Evolutionary conservation across 768 basidiomycete species (phyloP), one percentile per base, ranked within the genome.

Genomic region (Tremella yokohamensis): DNA sequence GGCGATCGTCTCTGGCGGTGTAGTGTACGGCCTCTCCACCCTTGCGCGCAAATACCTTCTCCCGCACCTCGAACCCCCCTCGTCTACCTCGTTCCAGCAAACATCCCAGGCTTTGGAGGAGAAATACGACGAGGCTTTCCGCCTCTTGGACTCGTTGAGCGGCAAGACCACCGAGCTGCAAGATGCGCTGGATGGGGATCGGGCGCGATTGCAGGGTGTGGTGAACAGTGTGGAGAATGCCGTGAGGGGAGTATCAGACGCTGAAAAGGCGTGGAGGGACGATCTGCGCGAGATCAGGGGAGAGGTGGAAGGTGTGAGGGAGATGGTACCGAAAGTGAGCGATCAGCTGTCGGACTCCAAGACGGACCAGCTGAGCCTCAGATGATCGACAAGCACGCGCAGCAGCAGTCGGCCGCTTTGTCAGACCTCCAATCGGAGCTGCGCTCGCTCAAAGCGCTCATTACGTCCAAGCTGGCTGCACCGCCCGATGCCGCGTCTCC

Each of bases 341-440:
- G 7, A 19, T 9, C 24, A 39, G 34, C 20, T 49, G 13, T 22
- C 13, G 37, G 4, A 18, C 3, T 22, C 13, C 38, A 22, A n/a
- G 3, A n/a, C 7, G 20, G n/a, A 22, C 8, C 18, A 22, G 49
- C n/a, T n/a, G 16, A 3, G 57, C 48, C 13, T 39, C 53, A 98
- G 93, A 89, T 97, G 88, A 87, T 96, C 53, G 90, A 96, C 56
- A 92, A 89, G 79, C 89, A 87, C 73, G 89, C 90, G 73, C 87
- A 90, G 54, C 82, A 83, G 13, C 91, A 96, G 76, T 82, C 84
- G 19, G 84, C 87, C 59, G 89, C 90, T 1, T 81, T 97, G 13
- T 78, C 82, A 53, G 94, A 97, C 66, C 81, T 98, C 12, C 92
- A 96, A 67, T 86, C 90, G 65, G 94, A 98, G 72, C 82, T 98